Conservation (phyloP, 768 basidiomycete species). For the Pholiota molesta region DNA sequence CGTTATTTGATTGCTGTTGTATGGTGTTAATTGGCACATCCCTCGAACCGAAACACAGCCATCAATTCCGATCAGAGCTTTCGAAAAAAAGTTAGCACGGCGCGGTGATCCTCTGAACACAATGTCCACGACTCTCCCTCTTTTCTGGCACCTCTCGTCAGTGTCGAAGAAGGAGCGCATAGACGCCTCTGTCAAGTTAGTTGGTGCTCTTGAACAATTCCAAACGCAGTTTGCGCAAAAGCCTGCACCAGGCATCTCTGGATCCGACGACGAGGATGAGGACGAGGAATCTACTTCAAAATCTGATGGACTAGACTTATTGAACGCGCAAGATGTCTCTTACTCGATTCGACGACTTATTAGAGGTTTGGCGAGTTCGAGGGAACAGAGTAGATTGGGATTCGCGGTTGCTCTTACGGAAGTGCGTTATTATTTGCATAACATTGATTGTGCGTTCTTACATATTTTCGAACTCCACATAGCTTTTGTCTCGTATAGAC, state of each 20-base stretch:
- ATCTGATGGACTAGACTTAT: constrained; percentile 55
- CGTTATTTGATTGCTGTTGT: background rate
- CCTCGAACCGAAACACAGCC: background rate
- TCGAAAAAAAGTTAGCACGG: constrained; percentile 21
- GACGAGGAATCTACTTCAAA: constrained; percentile 45
- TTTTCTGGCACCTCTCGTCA: constrained; percentile 94
- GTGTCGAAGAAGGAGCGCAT: constrained; percentile 77
- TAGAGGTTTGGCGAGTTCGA: constrained; percentile 86
- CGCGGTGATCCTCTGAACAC: constrained; percentile 17
- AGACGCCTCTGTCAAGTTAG: constrained; percentile 83
- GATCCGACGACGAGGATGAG: constrained; percentile 48
- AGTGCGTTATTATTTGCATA: constrained; percentile 58
- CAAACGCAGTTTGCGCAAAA: constrained; percentile 67
- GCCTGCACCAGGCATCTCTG: constrained; percentile 31
- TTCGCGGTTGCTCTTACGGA: constrained; percentile 97
- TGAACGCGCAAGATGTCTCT: constrained; percentile 89
- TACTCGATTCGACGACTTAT: constrained; percentile 90
- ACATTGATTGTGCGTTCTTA: constrained; percentile 2
- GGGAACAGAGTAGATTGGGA: constrained; percentile 92
- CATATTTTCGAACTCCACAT: constrained; percentile 10
- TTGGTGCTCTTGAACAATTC: constrained; percentile 82
- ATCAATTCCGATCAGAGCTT: constrained; percentile 16
- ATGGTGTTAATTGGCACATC: constrained; percentile 7
- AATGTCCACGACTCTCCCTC: constrained; percentile 87
- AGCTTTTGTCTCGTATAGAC: constrained; percentile 80